Base-by-base conservation (phyloP, 371 early-diverging fungal species). In the Nematocida sp. region DNA sequence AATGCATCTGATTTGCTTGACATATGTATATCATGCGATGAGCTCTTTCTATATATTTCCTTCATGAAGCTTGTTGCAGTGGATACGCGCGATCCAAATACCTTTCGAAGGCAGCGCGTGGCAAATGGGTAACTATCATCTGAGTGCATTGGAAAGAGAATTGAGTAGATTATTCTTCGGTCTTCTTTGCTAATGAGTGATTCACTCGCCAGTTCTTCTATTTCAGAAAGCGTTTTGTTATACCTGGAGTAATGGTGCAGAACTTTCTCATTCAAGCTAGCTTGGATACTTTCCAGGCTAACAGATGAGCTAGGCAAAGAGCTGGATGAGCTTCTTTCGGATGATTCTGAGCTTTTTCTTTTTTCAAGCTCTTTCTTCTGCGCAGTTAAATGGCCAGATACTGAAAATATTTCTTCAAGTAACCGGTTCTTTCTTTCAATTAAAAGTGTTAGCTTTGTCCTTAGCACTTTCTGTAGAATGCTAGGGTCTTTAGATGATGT, bases 401-500 rank as follows among this genome's bases (percentile, higher is more conserved):
- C 39, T 20, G 13, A 40, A 54, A 18, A 50, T 18, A 75, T 75
- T 42, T 52, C 52, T 55, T 9, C 42, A 7, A 69, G 66, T 2
- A 75, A 3, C 13, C 40, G 11, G 40, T 50, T 25, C 47, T 66
- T 66, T 66, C 76, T 39, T 46, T 75, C 67, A 40, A 70, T 20
- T n/a, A 75, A 47, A 3, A 52, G 40, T 9, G 55, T 44, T 56
- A 75, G 46, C 47, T 67, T 61, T 15, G 56, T 5, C 25, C 11
- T 40, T 20, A 75, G 62, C 11, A 67, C 13, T 40, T 75, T 66
- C 45, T 55, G 25, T 9, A 75, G 76, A n/a, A 45, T 69, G 18
- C 18, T 15, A 0, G 67, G 67, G 50, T 75, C 66, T 7, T 20
- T 67, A 42, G 76, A 75, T 52, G 76, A 75, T 6, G 69, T n/a